phyloP scores from a whole-genome alignment of 1,284 basidiomycete genomes.

The Inonotus obliquus region DNA sequence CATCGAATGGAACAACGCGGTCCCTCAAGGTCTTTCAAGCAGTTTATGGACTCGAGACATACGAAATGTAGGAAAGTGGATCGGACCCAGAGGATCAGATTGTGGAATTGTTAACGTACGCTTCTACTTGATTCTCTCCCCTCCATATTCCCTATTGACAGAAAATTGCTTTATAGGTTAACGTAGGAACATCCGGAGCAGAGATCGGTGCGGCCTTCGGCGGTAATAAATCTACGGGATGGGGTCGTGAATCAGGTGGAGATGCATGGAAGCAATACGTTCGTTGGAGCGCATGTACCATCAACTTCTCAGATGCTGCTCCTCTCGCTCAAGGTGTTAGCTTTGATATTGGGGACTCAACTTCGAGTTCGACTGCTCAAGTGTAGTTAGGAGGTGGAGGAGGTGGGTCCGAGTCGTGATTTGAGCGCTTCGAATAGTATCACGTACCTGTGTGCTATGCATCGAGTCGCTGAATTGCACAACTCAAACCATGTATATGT shows the following conservation, averaged over 20 bases:
- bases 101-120: slow-evolving; percentile 81
- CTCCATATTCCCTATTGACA: slow-evolving; percentile 13
- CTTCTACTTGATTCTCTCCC: slow-evolving; percentile 19
- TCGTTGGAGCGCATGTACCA: slow-evolving; percentile 84
- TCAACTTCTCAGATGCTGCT: slow-evolving; percentile 88
- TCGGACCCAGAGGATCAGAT: slow-evolving; percentile 84
- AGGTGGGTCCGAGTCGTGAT: too few species aligned
- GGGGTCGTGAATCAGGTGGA: slow-evolving; percentile 95
- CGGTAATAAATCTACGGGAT: slow-evolving; percentile 82
- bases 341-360: slow-evolving; percentile 38
- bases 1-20: slow-evolving; percentile 88
- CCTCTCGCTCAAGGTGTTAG: slow-evolving; percentile 90
- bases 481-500: too few species aligned
- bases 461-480: background rate
- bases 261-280: slow-evolving; percentile 96
- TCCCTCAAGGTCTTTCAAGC: slow-evolving; percentile 88
- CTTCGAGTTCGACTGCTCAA: too few species aligned
- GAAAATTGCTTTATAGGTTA: too few species aligned
- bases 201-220: slow-evolving; percentile 92
- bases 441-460: background rate
- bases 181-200: slow-evolving; percentile 90
- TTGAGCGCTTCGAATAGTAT: too few species aligned
- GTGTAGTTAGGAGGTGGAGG: too few species aligned
- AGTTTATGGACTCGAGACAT: slow-evolving; percentile 88
- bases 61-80: slow-evolving; percentile 82